These are phyloP conservation scores for Ceriops tagal DNA, from an alignment of 345 rosid genomes.

Conservation along the genomic window DNA sequence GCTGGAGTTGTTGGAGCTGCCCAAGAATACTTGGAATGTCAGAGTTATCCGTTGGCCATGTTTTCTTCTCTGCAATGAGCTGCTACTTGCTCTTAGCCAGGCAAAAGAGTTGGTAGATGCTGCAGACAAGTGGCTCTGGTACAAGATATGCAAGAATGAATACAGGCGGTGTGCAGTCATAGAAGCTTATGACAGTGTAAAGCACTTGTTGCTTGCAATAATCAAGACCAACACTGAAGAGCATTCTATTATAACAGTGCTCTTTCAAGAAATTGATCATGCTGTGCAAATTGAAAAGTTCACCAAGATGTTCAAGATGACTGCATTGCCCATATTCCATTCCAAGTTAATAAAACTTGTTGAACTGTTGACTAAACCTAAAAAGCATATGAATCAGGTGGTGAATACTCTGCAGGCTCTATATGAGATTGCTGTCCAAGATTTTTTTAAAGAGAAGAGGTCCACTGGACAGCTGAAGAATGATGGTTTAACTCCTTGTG, in stretches of 20 bases:
- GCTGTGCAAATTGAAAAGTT: slow-evolving; percentile 53
- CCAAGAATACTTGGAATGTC: slow-evolving; percentile 86
- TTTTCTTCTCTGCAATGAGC: slow-evolving; percentile 87
- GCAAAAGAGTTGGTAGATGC: slow-evolving; percentile 89
- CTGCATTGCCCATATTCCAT: slow-evolving; percentile 55
- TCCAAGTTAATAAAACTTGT: slow-evolving; percentile 54
- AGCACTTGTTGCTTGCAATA: slow-evolving; percentile 57
- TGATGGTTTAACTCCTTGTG: slow-evolving; percentile 73
- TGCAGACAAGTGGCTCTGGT: slow-evolving; percentile 95
- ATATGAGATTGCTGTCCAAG: slow-evolving; percentile 71
- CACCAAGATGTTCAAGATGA: slow-evolving; percentile 62
- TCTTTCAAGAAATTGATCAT: slow-evolving; percentile 67
- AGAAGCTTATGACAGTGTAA: slow-evolving; percentile 72
- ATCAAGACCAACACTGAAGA: slow-evolving; percentile 61
- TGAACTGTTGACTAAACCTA: slow-evolving; percentile 43
- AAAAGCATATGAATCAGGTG: slow-evolving; percentile 46
- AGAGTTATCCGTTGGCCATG: slow-evolving; percentile 93
- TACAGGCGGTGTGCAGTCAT: slow-evolving; percentile 79
- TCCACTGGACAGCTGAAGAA: slow-evolving; percentile 48
- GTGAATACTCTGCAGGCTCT: slow-evolving; percentile 74
- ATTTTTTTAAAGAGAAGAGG: slow-evolving; percentile 69
- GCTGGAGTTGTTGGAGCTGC: slow-evolving; percentile 83
- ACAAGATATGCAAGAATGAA: slow-evolving; percentile 83
- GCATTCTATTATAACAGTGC: slow-evolving; percentile 49
- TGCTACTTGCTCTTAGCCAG: slow-evolving; percentile 93